Evolutionary conservation across 129 eudicot species (phyloP).

Genomic region (Saussurea involucrata): DNA sequence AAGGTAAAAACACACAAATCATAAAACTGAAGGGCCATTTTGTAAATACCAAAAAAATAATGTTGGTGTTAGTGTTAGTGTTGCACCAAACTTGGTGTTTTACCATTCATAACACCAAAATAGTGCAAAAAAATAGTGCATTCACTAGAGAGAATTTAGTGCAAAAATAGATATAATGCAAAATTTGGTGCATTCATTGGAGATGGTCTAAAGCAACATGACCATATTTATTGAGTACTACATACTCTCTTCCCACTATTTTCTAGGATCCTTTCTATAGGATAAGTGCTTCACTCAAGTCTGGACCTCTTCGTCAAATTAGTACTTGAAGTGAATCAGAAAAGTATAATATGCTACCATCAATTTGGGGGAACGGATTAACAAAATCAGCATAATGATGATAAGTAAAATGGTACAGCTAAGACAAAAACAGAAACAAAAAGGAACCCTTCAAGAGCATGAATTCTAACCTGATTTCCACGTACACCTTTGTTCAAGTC

Average conservation of each 20-base stretch:
- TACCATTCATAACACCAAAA: not conserved
- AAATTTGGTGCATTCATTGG: not conserved
- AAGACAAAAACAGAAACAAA: not conserved
- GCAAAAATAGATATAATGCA: not conserved
- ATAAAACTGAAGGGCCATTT: not conserved
- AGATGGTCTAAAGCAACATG: not conserved
- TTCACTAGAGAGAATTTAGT: not conserved
- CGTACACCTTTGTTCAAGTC: constrained; percentile 98
- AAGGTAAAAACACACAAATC: not conserved
- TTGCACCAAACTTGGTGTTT: not conserved
- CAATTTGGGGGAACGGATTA: not conserved
- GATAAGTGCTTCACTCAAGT: not conserved
- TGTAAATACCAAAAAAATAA: not conserved
- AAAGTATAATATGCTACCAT: not conserved
- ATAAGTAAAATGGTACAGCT: not conserved
- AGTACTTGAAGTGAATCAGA: not conserved
- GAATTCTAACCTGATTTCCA: constrained; percentile 83
- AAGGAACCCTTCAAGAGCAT: not conserved
- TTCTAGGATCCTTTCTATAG: not conserved
- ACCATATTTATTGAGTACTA: not conserved
- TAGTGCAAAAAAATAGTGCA: not conserved
- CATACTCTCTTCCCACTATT: not conserved
- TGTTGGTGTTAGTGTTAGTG: not conserved
- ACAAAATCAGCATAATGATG: not conserved
- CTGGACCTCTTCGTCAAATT: not conserved